These are phyloP conservation scores for Corylus americana DNA, from an alignment of 306 rosid species.

Conservation along the genomic window DNA sequence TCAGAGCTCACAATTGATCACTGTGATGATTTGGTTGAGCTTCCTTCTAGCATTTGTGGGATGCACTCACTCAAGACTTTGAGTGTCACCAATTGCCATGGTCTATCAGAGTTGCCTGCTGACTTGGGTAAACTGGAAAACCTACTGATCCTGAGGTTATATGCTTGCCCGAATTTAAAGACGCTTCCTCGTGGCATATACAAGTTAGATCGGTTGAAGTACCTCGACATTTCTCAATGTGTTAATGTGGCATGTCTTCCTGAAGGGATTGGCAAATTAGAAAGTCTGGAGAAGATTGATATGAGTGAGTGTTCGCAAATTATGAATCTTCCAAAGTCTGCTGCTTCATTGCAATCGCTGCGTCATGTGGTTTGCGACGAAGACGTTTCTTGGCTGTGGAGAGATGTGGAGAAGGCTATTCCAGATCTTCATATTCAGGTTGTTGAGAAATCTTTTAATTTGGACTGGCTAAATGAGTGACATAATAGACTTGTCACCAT, in stretches of 20 bases:
- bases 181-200: slow-evolving; percentile 57
- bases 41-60: slow-evolving; percentile 68
- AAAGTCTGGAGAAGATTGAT: slow-evolving; percentile 76
- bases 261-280: slow-evolving; percentile 46
- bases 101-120: slow-evolving; percentile 49
- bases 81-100: slow-evolving; percentile 82
- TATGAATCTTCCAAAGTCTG: slow-evolving; percentile 53
- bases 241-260: slow-evolving; percentile 60
- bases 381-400: slow-evolving; percentile 71
- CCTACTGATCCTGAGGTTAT: slow-evolving; percentile 63
- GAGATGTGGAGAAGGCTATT: slow-evolving; percentile 45
- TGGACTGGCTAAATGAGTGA: slow-evolving; percentile 79
- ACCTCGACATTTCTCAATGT: slow-evolving; percentile 79
- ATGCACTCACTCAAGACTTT: slow-evolving; percentile 51
- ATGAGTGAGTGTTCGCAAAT: slow-evolving; percentile 83
- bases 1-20: slow-evolving; percentile 74
- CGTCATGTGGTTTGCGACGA: slow-evolving; percentile 76
- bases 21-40: slow-evolving; percentile 60
- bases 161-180: slow-evolving; percentile 66
- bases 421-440: slow-evolving; percentile 64
- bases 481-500: not conserved
- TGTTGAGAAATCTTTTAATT: slow-evolving; percentile 55
- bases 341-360: slow-evolving; percentile 45
- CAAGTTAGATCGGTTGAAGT: slow-evolving; percentile 51
- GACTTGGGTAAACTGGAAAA: slow-evolving; percentile 51